Evolutionary conservation across 2,329 filamentous ascomycete species (phyloP), one percentile per base, ranked within the genome.

Genomic region (Fusarium drepaniforme): DNA sequence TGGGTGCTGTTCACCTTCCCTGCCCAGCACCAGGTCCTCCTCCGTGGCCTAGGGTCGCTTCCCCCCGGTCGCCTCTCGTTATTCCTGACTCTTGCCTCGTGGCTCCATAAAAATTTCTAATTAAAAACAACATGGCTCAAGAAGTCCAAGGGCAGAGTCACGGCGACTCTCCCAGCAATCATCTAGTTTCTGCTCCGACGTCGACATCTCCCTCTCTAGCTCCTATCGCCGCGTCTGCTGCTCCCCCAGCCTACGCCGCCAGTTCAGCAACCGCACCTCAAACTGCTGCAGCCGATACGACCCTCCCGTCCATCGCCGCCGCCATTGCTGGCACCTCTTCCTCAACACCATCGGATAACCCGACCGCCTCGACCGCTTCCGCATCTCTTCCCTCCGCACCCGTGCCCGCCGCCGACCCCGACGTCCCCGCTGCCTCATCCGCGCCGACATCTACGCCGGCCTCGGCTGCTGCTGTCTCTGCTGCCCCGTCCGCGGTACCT

Each of bases 81-180:
- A 71, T 78, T 81, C 78, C 77, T 77, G 76, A 77, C 81, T 81
- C 75, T 81, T 77, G 73, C 74, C 78, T 77, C 74, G 72, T 71
- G 78, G 81, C 81, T 82, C 81, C 81, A 83, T 82, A 82, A 83
- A 81, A 81, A 74, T 78, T 81, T 79, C 75, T 80, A 81, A 81
- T 82, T 80, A 81, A 81, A 81, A 80, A 75, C 78, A 80, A 78
- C 76, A 80, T 80, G 78, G 78, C 78, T 80, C 75, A 80, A 77
- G 80, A 78, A 75, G 80, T 80, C 73, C 77, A 75, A 74, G 78
- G 73, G 73, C 76, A 77, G 77, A 78, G 77, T 75, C 78, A 77
- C 74, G 70, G 77, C 73, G 75, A 77, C 78, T 80, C 78, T 75
- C 72, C 74, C 71, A 75, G 71, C 74, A 77, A 77, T 76, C 74